Base-by-base conservation (phyloP, 2,329 filamentous ascomycete genomes). In the Aspergillus persii region DNA sequence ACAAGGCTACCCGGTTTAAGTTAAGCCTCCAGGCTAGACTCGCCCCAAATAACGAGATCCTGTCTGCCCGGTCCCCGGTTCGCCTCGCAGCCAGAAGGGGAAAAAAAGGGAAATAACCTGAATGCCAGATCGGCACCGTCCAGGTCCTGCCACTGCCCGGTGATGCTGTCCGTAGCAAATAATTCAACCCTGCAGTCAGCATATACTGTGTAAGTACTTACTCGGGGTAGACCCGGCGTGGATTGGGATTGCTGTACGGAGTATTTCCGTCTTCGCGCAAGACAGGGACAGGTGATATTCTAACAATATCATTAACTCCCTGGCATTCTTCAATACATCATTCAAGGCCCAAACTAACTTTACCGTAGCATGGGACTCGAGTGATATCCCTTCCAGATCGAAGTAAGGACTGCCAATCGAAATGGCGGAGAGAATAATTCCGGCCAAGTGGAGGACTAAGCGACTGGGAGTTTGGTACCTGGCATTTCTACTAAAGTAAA, bases 401-500 rank as follows among this genome's bases (percentile, higher is more conserved):
- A 41, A 41, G 36, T n/a, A 51, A 30, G 36, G 36, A 41, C 36
- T n/a, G 36, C 36, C 36, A 41, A 41, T 41, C 15, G 36, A n/a
- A 15, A 15, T 41, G 36, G 36, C 15, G 36, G 36, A n/a, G 36
- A 41, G 36, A 6, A 41, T n/a, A 41, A 15, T 41, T 41, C 36
- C 36, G 44, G 18, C 44, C 44, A 27, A 58, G 55, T 60, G 55
- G 55, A 48, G 50, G 49, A 49, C 29, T 49, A 50, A 57, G 50
- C 56, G 57, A 50, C 50, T 57, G 46, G 50, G 53, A 60, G 27
- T 57, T 54, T 54, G 54, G 54, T 60, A 60, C 58, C 54, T 58
- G 58, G 33, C 58, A 57, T 53, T 60, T 54, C 49, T 12, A 53
- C 31, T 41, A 46, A 53, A 55, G 53, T 49, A 53, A 30, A 44